Evolutionary conservation across 2,329 filamentous ascomycete species (phyloP).

Genomic region (Sodiomyces alkalinus): DNA sequence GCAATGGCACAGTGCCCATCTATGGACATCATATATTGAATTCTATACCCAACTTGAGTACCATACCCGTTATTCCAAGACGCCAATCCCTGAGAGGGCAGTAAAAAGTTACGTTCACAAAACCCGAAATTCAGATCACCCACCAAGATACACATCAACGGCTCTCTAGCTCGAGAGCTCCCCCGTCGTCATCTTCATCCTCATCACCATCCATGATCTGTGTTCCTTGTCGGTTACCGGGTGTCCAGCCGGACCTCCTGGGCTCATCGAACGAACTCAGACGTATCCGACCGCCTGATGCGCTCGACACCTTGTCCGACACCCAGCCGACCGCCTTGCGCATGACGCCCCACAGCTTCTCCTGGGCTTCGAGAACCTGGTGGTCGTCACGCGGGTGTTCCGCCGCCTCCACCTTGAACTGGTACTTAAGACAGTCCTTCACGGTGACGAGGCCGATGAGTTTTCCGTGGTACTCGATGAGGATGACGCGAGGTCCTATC

Average conservation of each 20-base stretch:
- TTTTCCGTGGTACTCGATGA: conserved; percentile 78
- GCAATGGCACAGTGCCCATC: no score
- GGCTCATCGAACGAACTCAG: conserved; percentile 25
- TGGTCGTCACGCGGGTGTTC: conserved; percentile 54
- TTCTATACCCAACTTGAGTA: no score
- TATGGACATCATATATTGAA: no score
- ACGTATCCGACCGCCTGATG: conserved; percentile 41
- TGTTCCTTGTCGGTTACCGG: conserved; percentile 10
- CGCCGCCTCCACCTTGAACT: conserved; percentile 86
- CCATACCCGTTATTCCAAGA: no score
- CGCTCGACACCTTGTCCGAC: conserved; percentile 34
- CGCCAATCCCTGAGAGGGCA: no score
- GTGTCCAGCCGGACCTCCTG: conserved; percentile 16
- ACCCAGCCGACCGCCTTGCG: conserved; percentile 41
- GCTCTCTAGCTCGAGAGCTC: conserved; percentile 27
- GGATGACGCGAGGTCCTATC: conserved; percentile 83
- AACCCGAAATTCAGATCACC: no score
- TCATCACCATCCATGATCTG: conserved; percentile 26
- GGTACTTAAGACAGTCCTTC: conserved; percentile 93
- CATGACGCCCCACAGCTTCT: conserved; percentile 48
- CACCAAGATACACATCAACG: no score
- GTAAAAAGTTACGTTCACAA: no score
- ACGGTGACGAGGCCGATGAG: conserved; percentile 81
- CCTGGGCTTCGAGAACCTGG: conserved; percentile 40
- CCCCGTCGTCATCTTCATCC: conserved; percentile 21